Base-by-base conservation (phyloP, 306 rosid genomes). In the Prunus armeniaca region DNA sequence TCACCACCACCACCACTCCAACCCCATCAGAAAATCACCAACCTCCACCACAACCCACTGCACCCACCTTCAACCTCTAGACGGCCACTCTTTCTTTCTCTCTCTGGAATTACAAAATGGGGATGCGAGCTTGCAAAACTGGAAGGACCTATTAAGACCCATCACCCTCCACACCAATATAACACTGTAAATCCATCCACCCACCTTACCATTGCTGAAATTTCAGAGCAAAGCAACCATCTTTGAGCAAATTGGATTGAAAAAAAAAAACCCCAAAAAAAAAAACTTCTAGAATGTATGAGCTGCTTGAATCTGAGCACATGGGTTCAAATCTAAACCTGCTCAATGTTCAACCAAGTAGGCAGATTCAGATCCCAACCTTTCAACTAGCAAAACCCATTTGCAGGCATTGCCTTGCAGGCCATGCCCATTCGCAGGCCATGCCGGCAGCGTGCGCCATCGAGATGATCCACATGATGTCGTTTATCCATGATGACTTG, bases 221-320 rank as follows among this genome's bases (percentile, higher is more conserved):
- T 62, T 30, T 56, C 34, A 25, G 65, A 60, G 24, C 22, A 43
- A 67, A 67, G 12, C 72, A 67, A 12, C 38, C n/a, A 3, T 11
- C 32, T 67, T 22, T 45, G 55, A 43, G 32, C 55, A 9, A 30
- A 64, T 64, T 64, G 17, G 47, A 34, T 62, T 13, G 43, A 28
- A 15, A 12, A 0, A 9, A 12, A 1, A 24, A 2, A 24, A 9
- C 12, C 6, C 5, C 1, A 45, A 57, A 7, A 1, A 11, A 2
- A 46, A 58, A 10, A 32, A n/a, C n/a, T 32, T 34, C 41, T 7
- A 3, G 78, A 25, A 19, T 34, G 41, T 5, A 87, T 86, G 97
- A 81, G 84, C 57, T 79, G 81, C 49, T 72, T 76, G 72, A 83
- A 83, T 84, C 82, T 88, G 8, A 84, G 88, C 54, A 4, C 91